Conservation (phyloP, 352 stramenopile species). For the Phytopythium helicoides region DNA sequence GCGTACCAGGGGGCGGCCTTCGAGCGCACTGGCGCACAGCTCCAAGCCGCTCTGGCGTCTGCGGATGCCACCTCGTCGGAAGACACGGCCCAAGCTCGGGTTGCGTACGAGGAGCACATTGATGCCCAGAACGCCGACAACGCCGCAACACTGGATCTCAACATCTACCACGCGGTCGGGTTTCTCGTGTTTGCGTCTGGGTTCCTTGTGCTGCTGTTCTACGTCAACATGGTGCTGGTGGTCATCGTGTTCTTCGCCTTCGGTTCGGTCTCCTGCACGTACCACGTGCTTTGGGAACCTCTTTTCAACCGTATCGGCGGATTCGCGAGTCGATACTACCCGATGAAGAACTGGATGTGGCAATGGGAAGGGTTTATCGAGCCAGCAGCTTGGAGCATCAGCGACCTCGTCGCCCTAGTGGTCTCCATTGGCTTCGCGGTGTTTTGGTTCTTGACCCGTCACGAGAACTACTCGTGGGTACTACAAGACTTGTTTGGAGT, state of each 20-base stretch:
- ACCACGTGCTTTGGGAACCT: constrained; percentile 56
- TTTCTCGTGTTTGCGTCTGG: constrained; percentile 91
- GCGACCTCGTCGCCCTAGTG: constrained; percentile 81
- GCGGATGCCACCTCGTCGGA: constrained; percentile 53
- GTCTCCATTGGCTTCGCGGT: constrained; percentile 45
- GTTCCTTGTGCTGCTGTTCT: constrained; percentile 92
- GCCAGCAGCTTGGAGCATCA: constrained; percentile 73
- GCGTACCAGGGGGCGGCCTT: constrained; percentile 66
- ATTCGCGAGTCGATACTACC: constrained; percentile 23
- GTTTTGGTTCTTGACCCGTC: constrained; percentile 75
- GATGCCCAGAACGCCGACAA: constrained; percentile 37
- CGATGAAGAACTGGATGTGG: constrained; percentile 45
- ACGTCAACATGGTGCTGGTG: constrained; percentile 74
- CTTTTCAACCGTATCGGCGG: constrained; percentile 45
- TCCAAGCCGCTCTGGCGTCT: constrained; percentile 42
- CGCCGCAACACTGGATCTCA: constrained; percentile 87
- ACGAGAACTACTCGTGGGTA: constrained; percentile 86
- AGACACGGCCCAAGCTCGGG: constrained; percentile 38
- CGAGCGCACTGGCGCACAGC: constrained; percentile 64
- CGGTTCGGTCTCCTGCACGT: constrained; percentile 50
- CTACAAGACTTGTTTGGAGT: constrained; percentile 93
- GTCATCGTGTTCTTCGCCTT: constrained; percentile 72
- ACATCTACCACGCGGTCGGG: constrained; percentile 78
- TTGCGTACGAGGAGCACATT: constrained; percentile 50
- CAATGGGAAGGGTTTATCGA: constrained; percentile 38